Evolutionary conservation across 352 stramenopile species (phyloP).

Genomic region (Globisporangium splendens): DNA sequence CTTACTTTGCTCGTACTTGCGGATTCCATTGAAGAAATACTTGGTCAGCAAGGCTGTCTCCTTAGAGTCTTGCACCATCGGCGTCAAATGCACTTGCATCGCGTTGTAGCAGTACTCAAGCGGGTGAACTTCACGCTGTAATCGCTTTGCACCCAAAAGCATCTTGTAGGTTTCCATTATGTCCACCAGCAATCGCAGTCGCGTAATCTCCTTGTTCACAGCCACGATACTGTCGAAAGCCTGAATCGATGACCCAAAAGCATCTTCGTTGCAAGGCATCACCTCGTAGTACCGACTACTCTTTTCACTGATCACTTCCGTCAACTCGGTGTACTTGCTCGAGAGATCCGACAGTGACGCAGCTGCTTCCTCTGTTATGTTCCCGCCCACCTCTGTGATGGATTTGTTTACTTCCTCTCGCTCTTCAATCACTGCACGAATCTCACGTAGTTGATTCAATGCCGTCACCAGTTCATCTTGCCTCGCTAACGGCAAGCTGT

Average conservation of each 20-base stretch:
- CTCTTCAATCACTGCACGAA: constrained; percentile 44
- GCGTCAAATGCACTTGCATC: constrained; percentile 55
- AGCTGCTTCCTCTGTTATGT: constrained; percentile 41
- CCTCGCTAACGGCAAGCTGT: constrained; percentile 59
- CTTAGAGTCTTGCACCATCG: constrained; percentile 19
- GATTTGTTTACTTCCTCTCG: constrained; percentile 48
- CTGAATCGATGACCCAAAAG: constrained; percentile 49
- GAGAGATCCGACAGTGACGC: constrained; percentile 42
- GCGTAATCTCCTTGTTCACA: constrained; percentile 68
- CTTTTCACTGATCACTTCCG: constrained; percentile 63
- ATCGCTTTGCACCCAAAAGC: constrained; percentile 51
- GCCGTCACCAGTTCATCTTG: constrained; percentile 46
- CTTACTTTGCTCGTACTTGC: constrained; percentile 10
- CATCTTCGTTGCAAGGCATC: constrained; percentile 72
- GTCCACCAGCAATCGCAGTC: constrained; percentile 54
- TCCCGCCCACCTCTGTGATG: constrained; percentile 38
- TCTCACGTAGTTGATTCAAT: constrained; percentile 41
- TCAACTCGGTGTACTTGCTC: constrained; percentile 43
- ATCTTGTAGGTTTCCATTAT: constrained; percentile 82
- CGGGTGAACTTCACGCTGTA: constrained; percentile 35
- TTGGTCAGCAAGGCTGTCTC: constrained; percentile 48
- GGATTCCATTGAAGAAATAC: constrained; percentile 65
- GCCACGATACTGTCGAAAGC: constrained; percentile 51
- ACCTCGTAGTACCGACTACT: constrained; percentile 80
- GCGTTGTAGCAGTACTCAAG: constrained; percentile 81